These are phyloP conservation scores for Marchantia paleacea DNA, from an alignment of 225 moss, liverwort and hornwort genomes.

Conservation along the genomic window DNA sequence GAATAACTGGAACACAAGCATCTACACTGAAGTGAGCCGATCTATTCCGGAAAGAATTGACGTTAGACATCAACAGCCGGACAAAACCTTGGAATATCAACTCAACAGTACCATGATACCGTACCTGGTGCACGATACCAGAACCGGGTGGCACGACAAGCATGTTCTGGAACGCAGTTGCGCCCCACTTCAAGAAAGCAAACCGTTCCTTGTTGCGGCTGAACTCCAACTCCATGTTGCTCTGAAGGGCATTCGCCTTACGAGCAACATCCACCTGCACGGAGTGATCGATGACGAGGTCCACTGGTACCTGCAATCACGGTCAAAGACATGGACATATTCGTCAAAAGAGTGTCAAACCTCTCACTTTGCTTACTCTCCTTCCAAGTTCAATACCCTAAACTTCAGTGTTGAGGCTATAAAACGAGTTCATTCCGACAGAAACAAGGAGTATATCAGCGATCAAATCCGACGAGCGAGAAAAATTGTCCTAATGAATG, in stretches of 20 bases:
- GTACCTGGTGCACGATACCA: slow-evolving; percentile 93
- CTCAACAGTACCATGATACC: background rate
- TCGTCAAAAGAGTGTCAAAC: too few relatives aligned
- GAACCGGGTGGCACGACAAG: slow-evolving; percentile 97
- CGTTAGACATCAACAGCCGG: too few relatives aligned
- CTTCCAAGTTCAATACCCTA: background rate
- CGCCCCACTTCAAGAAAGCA: slow-evolving; percentile 96
- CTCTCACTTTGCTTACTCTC: too few relatives aligned
- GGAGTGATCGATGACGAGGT: slow-evolving; percentile 95
- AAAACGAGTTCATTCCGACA: background rate
- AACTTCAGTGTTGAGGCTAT: background rate
- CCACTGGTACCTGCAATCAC: slow-evolving; percentile 74
- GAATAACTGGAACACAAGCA: background rate
- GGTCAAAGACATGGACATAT: background rate
- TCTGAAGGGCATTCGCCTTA: slow-evolving; percentile 57
- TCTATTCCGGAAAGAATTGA: background rate
- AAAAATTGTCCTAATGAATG: background rate
- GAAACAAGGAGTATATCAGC: background rate
- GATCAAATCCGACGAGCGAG: too few relatives aligned
- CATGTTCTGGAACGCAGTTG: slow-evolving; percentile 93
- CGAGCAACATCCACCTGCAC: slow-evolving; percentile 95
- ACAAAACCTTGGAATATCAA: background rate
- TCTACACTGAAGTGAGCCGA: background rate
- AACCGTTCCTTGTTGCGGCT: slow-evolving; percentile 89
- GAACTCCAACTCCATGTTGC: slow-evolving; percentile 91